These are phyloP conservation scores for Nicotiana tabacum DNA, from an alignment of 257 asterid species.

Conservation along the genomic window DNA sequence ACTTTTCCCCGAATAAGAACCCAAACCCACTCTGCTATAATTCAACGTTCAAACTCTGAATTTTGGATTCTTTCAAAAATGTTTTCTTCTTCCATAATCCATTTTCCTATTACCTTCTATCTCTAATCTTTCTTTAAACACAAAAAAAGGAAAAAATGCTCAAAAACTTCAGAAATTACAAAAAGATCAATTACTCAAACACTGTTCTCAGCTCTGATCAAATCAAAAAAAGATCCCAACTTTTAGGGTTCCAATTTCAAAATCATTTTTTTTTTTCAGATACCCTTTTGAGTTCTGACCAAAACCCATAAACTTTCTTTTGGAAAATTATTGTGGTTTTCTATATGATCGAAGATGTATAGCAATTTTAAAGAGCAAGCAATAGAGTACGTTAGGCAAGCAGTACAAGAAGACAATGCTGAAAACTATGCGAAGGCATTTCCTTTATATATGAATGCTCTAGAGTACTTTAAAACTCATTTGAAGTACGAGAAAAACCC, in stretches of 20 bases:
- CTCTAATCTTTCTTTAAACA: not conserved
- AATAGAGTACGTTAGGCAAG: constrained; percentile 87
- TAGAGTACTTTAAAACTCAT: constrained; percentile 93
- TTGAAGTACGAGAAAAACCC: constrained; percentile 96
- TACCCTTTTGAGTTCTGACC: constrained; percentile 1
- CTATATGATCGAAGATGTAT: constrained; percentile 42
- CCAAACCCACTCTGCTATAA: not conserved
- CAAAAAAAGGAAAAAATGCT: not conserved
- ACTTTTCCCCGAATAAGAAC: not conserved
- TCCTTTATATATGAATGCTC: constrained; percentile 88
- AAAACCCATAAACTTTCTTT: not conserved
- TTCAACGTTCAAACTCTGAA: not conserved
- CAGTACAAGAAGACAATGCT: constrained; percentile 87
- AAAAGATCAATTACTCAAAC: not conserved
- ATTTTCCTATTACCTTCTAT: not conserved
- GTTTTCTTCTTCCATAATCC: not conserved
- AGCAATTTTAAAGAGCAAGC: constrained; percentile 99
- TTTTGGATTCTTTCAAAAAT: not conserved
- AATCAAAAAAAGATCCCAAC: not conserved
- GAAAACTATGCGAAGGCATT: constrained; percentile 96
- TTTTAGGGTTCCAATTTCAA: not conserved
- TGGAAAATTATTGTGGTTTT: not conserved
- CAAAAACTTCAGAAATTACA: not conserved
- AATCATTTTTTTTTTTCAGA: not conserved
- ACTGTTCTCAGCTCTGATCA: not conserved